A percentile compares a stretch with the other conserved stretches of the same genome.
These are phyloP conservation scores for Vitis rotundifolia DNA, from an alignment of 164 flowering plant genomes.

Conservation along the genomic window DNA sequence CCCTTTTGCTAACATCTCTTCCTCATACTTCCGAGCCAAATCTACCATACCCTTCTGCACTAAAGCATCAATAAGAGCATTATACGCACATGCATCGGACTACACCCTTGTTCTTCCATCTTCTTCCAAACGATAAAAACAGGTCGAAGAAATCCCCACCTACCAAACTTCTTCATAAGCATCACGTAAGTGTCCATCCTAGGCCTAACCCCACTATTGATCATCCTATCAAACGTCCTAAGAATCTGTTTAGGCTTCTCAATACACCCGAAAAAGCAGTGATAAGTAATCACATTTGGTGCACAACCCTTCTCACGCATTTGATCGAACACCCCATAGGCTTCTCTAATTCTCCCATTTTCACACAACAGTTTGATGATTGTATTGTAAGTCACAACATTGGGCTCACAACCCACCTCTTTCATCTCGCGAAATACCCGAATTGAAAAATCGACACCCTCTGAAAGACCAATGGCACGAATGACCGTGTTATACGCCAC, in stretches of 20 bases:
- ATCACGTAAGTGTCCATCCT: constrained; percentile 86
- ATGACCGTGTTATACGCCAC: constrained; percentile 82
- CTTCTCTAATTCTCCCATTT: constrained; percentile 63
- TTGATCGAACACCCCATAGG: constrained; percentile 45
- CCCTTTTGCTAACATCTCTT: constrained; percentile 83
- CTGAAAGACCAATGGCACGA: constrained; percentile 61
- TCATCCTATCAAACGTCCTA: constrained; percentile 74
- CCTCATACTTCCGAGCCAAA: constrained; percentile 75
- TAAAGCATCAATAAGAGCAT: constrained; percentile 86
- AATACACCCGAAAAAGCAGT: constrained; percentile 62
- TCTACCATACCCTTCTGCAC: constrained; percentile 84
- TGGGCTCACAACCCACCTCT: constrained; percentile 71
- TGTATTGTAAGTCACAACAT: constrained; percentile 68
- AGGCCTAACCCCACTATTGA: constrained; percentile 62
- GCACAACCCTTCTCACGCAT: constrained; percentile 59
- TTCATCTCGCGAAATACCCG: constrained; percentile 67
- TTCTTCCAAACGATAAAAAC: constrained; percentile 76
- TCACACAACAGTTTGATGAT: constrained; percentile 73
- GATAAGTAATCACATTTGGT: constrained; percentile 75
- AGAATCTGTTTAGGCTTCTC: constrained; percentile 75
- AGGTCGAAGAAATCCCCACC: constrained; percentile 91
- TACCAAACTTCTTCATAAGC: constrained; percentile 89
- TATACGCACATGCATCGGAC: constrained; percentile 81
- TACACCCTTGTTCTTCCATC: constrained; percentile 74
- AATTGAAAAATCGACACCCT: constrained; percentile 73